Evolutionary conservation across 306 rosid genomes (phyloP).

Genomic region (Cucurbita pepo): DNA sequence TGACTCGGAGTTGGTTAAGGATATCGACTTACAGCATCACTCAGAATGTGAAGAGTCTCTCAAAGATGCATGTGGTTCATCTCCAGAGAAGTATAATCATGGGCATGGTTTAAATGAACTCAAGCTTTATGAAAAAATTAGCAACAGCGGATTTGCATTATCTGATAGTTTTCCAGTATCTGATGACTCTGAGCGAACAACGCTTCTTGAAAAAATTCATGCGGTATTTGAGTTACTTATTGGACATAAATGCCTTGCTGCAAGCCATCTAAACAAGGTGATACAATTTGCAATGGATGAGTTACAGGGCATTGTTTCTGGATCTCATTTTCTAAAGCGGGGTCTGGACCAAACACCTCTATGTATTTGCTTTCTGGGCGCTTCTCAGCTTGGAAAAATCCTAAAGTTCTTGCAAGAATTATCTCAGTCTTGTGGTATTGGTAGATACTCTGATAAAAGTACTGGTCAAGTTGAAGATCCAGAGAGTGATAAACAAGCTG

Average conservation of each 20-base stretch:
- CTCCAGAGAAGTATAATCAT: constrained; percentile 24
- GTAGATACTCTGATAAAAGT: constrained; percentile 50
- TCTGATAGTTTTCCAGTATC: constrained; percentile 62
- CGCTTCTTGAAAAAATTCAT: constrained; percentile 74
- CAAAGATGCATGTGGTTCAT: constrained; percentile 41
- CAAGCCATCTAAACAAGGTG: constrained; percentile 71
- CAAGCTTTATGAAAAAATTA: constrained; percentile 19
- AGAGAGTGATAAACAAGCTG: constrained; percentile 21
- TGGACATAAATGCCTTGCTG: constrained; percentile 62
- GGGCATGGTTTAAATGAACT: constrained; percentile 17
- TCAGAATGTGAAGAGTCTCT: constrained; percentile 29
- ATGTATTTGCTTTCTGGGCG: constrained; percentile 86
- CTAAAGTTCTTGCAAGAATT: constrained; percentile 82
- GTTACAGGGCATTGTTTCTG: constrained; percentile 56
- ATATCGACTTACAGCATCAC: constrained; percentile 21
- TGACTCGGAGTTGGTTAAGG: constrained; percentile 30
- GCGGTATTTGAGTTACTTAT: constrained; percentile 55
- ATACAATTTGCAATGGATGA: constrained; percentile 66
- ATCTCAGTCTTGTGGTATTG: constrained; percentile 62
- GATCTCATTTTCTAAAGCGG: constrained; percentile 60
- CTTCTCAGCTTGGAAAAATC: constrained; percentile 60
- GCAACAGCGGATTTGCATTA: constrained; percentile 24
- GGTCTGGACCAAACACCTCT: constrained; percentile 65
- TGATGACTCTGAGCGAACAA: constrained; percentile 63
- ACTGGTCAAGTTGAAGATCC: constrained; percentile 32